Base-by-base conservation (phyloP, 352 stramenopile species). In the Phytophthora agathidicida region DNA sequence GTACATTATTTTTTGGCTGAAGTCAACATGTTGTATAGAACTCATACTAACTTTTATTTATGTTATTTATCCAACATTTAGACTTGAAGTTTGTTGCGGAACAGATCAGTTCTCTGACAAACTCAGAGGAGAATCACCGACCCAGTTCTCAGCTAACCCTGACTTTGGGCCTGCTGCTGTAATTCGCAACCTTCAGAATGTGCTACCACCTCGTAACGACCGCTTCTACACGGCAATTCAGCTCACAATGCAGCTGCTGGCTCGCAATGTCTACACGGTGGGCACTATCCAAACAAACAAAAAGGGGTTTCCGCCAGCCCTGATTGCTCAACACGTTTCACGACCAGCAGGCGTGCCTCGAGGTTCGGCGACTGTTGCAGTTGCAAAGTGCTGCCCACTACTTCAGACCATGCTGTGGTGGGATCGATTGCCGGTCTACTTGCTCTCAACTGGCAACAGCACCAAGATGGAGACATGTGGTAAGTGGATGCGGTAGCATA, bases 191-290 rank as follows among this genome's bases (percentile, higher is more conserved):
- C 44, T 68, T 0, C 1, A 37, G 2, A 17, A 48, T 1, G 44
- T 68, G 11, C 9, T 68, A 2, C 36, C 43, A 0, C 7, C 9
- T 7, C 3, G 8, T 2, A 63, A 37, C 1, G 45, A 69, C 39
- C 22, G 52, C 0, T 64, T 68, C 11, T 68, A 68, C 26, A 60
- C 45, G 4, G 64, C 60, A 1, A 19, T 60, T 26, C 46, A 63
- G 27, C 45, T 69, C 2, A 33, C 60, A 0, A 7, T 64, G 1
- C 52, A 57, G 38, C 24, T 59, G 3, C 59, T 63, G 5, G n/a
- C 13, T 9, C 50, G 51, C 9, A 51, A 59, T 23, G 26, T 68
- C 0, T 68, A 56, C 50, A 32, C 17, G 3, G 31, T 64, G 1
- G 50, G 50, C 0, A 68, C 44, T 0, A 57, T 60, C n/a, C 58